phyloP scores from a whole-genome alignment of 176 grass and related monocot genomes.

The Oryza brachyantha region DNA sequence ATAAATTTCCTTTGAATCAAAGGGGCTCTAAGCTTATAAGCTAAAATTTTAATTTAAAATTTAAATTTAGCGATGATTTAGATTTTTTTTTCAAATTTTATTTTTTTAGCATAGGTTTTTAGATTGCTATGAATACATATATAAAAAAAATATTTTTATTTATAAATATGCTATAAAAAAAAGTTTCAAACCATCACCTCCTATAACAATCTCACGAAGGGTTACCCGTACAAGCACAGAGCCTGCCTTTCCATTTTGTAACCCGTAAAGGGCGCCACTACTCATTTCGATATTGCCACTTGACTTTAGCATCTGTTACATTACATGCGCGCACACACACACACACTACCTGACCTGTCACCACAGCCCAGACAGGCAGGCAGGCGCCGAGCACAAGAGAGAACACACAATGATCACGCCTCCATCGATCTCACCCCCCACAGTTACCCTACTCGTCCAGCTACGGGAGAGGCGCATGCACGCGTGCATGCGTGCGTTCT shows the following conservation, averaged over 20 bases:
- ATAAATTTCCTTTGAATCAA: no score
- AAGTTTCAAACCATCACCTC: no score
- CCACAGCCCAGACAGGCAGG: background rate
- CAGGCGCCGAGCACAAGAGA: conserved; percentile 24
- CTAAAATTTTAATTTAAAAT: no score
- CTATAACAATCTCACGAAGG: no score
- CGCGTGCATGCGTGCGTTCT: background rate
- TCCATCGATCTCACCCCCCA: background rate
- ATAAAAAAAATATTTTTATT: no score
- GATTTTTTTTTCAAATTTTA: no score
- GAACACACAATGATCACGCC: conserved; percentile 17
- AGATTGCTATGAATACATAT: no score
- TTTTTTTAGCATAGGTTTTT: no score
- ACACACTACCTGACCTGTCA: background rate
- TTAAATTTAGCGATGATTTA: no score
- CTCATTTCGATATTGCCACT: conserved; percentile 30
- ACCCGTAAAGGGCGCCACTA: conserved; percentile 11
- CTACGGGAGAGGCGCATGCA: background rate
- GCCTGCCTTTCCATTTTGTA: background rate
- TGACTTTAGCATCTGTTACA: background rate
- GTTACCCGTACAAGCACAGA: no score
- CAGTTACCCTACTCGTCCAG: background rate
- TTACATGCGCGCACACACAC: background rate
- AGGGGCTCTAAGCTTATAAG: no score
- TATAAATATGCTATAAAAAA: no score